These are phyloP conservation scores for Isabelozyma rhagii DNA, from an alignment of 805 yeast species.

Conservation along the genomic window DNA sequence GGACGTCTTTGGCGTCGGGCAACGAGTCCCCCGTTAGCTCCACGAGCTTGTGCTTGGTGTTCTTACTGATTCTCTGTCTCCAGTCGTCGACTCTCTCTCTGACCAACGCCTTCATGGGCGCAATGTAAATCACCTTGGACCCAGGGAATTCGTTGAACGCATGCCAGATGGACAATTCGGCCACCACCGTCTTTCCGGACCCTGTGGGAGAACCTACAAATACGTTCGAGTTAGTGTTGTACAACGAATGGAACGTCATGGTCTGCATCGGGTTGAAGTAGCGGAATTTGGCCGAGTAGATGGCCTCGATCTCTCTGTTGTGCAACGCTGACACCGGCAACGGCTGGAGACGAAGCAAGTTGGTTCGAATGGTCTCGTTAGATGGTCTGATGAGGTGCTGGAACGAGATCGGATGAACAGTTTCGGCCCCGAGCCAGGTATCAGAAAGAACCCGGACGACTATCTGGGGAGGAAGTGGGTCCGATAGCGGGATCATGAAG, in stretches of 20 bases:
- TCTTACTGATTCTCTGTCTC: slow-evolving; percentile 51
- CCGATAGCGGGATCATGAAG: slow-evolving; percentile 86
- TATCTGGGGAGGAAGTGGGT: slow-evolving; percentile 88
- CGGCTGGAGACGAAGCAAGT: slow-evolving; percentile 76
- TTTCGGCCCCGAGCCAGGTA: slow-evolving; percentile 84
- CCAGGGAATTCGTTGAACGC: slow-evolving; percentile 82
- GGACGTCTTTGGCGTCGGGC: slow-evolving; percentile 65
- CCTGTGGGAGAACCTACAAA: slow-evolving; percentile 99
- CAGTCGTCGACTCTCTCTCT: slow-evolving; percentile 83
- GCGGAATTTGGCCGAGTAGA: slow-evolving; percentile 66
- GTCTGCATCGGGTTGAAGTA: slow-evolving; percentile 99
- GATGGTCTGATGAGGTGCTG: slow-evolving; percentile 87
- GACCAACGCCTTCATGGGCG: slow-evolving; percentile 87
- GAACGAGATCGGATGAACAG: slow-evolving; percentile 74
- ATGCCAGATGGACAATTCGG: slow-evolving; percentile 96
- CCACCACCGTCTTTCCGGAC: slow-evolving; percentile 96
- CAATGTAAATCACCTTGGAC: slow-evolving; percentile 78
- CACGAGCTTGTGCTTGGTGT: slow-evolving; percentile 52
- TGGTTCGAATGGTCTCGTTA: slow-evolving; percentile 82
- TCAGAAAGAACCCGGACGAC: slow-evolving; percentile 79
- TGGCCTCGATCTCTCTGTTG: slow-evolving; percentile 58
- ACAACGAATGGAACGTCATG: slow-evolving; percentile 88
- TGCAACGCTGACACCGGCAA: slow-evolving; percentile 80
- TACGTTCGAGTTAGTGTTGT: slow-evolving; percentile 72
- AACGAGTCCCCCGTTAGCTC: slow-evolving; percentile 82